Percentiles rank a stretch among this genome's conserved stretches.
Conservation (phyloP, 352 stramenopile genomes). For the Globisporangium acanthophoron region DNA sequence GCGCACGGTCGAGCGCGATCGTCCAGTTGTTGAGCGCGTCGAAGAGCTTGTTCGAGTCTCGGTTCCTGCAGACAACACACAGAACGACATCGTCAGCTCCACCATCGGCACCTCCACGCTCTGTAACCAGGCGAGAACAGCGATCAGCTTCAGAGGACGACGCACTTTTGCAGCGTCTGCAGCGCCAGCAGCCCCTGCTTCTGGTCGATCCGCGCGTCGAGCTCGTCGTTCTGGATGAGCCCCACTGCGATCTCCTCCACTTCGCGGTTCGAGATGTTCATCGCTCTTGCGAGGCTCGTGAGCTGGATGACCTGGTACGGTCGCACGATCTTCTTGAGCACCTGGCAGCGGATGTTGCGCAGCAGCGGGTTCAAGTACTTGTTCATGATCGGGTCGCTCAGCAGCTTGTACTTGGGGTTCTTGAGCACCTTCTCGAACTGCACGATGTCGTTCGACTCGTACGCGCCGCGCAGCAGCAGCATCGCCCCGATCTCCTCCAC, state of each 20-base stretch:
- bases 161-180: constrained; percentile 46
- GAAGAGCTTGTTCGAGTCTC: constrained; percentile 56
- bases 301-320: constrained; percentile 91
- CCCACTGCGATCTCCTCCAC: constrained; percentile 89
- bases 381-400: constrained; percentile 92
- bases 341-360: constrained; percentile 91
- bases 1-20: constrained; percentile 36
- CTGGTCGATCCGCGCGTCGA: constrained; percentile 91
- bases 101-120: background rate
- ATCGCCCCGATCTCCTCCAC: constrained; percentile 76
- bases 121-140: background rate
- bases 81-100: background rate
- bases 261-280: constrained; percentile 86
- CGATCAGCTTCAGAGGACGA: background rate
- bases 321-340: constrained; percentile 88
- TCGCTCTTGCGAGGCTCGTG: constrained; percentile 74
- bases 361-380: constrained; percentile 89
- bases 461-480: constrained; percentile 63
- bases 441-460: constrained; percentile 88
- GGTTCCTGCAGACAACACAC: constrained; percentile 21
- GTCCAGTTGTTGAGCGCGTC: constrained; percentile 70
- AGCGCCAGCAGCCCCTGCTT: constrained; percentile 47
- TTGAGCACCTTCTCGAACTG: constrained; percentile 91
- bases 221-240: constrained; percentile 89
- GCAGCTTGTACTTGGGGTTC: constrained; percentile 88